Evolutionary conservation across 768 basidiomycete species (phyloP), one percentile per base, ranked within the genome.

Genomic region (Auriscalpium vulgare): DNA sequence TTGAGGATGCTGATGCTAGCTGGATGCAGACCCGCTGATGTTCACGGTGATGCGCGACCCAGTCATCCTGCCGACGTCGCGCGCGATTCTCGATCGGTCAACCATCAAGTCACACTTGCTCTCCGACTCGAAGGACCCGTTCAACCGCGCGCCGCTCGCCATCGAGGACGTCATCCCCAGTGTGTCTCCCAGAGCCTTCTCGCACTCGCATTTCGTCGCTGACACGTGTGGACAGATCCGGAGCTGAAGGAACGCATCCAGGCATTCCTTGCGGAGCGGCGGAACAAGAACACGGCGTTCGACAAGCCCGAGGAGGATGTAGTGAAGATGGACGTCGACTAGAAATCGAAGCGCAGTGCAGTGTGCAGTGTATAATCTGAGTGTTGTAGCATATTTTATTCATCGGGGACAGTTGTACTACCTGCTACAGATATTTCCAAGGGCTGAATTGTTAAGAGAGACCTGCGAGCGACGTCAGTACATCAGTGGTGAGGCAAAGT

Each of bases 91-190:
- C 45, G 97, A 99, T 69, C 83, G 90, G 21, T 77, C 88, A 2
- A 97, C 95, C 2, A 98, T 99, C 75, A 95, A 95, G 65, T 88
- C 93, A 1, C 94, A 97, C 68, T 73, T 97, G 37, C 74, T 99
- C 17, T 95, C 93, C 0, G 95, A 97, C 64, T 71, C 85, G 16
- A 90, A 84, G 53, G 97, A 99, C 70, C 97, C 97, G 1, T 99
- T 98, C 80, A 99, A 97, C 70, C 86, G 97, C 34, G 74, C 78
- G 37, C 91, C 95, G 2, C 74, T 97, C 29, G 69, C 75, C 10
- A 82, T 94, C 59, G 88, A 87, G 54, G 88, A 95, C 10, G 85
- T 95, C 13, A 67, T 84, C 56, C 81, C 91, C 29, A 72, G 94
- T 92, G 63, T 61, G 84, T 71, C 45, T 55, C n/a, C 49, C 34